Evolutionary conservation across 148 eudicot species (phyloP).

Genomic region (Fagopyrum homotropicum): DNA sequence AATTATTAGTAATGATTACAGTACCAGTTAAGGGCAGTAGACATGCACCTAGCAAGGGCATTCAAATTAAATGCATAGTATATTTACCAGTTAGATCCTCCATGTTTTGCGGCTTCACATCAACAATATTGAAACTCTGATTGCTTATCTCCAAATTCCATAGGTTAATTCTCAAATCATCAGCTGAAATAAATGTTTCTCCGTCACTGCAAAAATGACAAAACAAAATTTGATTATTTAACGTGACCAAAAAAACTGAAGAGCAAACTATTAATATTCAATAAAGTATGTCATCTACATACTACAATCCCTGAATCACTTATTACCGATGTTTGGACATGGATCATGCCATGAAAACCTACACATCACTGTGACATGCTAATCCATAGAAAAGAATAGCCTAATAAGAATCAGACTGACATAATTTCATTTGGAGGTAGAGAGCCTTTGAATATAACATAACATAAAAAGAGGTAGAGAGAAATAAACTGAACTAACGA

Average conservation of each 20-base stretch:
- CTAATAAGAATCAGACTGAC: neutral
- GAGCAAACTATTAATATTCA: neutral
- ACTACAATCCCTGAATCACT: no score
- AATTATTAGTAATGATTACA: neutral
- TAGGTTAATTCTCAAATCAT: slow-evolving; percentile 80
- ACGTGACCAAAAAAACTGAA: neutral
- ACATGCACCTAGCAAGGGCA: neutral
- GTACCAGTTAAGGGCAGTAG: neutral
- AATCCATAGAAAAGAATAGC: neutral
- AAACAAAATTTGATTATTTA: neutral
- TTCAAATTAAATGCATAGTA: neutral
- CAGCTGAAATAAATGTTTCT: slow-evolving; percentile 80
- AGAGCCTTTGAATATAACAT: no score
- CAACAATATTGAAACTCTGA: slow-evolving; percentile 84
- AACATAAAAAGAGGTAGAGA: neutral
- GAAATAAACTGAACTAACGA: neutral
- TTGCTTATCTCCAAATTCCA: slow-evolving; percentile 80
- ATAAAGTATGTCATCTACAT: neutral
- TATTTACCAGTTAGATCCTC: slow-evolving; percentile 72
- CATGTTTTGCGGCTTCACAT: slow-evolving; percentile 79
- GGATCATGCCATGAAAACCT: neutral
- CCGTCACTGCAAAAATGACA: slow-evolving; percentile 48
- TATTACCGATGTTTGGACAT: neutral
- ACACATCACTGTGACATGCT: neutral
- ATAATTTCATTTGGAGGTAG: neutral